Base-by-base conservation (phyloP, 164 flowering plant genomes). In the Protea cynaroides region DNA sequence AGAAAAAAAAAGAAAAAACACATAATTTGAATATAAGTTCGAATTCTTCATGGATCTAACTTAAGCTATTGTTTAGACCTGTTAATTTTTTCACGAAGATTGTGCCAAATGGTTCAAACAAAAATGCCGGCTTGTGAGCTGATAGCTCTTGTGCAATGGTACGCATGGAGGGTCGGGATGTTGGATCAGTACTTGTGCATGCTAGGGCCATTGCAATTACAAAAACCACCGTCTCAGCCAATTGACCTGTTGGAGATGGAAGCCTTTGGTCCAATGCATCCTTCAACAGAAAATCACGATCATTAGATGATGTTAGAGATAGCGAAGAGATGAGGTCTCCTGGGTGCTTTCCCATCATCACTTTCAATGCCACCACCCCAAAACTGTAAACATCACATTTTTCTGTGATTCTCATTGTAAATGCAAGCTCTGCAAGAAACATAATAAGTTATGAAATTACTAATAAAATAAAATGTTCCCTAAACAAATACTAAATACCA, bases 351-450 rank as follows among this genome's bases (percentile, higher is more conserved):
- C 94, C 94, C 81, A 79, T 81, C 76, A 87, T 75, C 22, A 83
- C 69, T 65, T 87, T 90, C 25, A 85, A 54, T n/a, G 80, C 76
- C 50, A 85, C 83, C 63, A 87, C 85, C 38, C 94, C 90, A 53
- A 82, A 87, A 73, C 90, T 87, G 54, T 85, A 87, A 12, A 85
- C 88, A 66, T 87, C 94, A 61, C 87, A 81, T 63, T 85, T 82
- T n/a, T 77, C 83, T 2, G 84, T 85, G 3, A 82, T 79, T 25
- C 52, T 50, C 86, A 83, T 81, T 51, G 87, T 74, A 21, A 51
- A 58, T 2, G 89, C 90, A 12, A 87, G 77, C 70, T 87, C 90
- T 87, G 80, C 36, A 57, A 55, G 12, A 58, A 50, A 13, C 8
- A 1, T 12, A 36, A 5, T 29, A n/a, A n/a, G n/a, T 4, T 14